Evolutionary conservation across 768 basidiomycete genomes (phyloP), one percentile per base, ranked within the genome.

Genomic region (Cantharellus anzutake): DNA sequence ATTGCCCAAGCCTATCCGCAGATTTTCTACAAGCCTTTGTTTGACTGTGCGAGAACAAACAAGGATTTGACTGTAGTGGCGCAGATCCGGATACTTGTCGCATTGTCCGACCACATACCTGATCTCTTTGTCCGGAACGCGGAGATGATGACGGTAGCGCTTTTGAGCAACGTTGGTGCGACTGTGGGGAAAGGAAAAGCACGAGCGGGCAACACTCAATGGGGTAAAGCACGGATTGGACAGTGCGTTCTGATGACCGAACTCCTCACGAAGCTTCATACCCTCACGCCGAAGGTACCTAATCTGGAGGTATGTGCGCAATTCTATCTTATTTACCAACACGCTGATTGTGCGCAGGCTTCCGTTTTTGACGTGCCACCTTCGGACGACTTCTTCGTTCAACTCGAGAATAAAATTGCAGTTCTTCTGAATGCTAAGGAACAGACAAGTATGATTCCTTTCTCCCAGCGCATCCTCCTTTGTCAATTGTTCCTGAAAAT

Each of bases 141-240:
- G 3, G 85, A 86, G 64, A 87, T 88, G 84, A 71, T 86, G 64
- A 73, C 80, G 2, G 75, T 86, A 2, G 84, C 81, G 5, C 66
- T 86, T 48, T 76, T 83, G 74, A 79, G 76, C 60, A 78, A 79
- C 62, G 68, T 72, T 4, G 62, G 61, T 44, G 59, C 62, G 58
- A 53, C 65, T 40, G 57, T 63, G 50, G 60, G 62, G 34, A 62
- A 56, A n/a, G 60, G 62, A 7, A 64, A 68, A 50, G 42, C 53
- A 38, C 60, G 61, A 56, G 65, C 63, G n/a, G 66, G 60, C 2
- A 60, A 57, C 1, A 62, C 39, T 40, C 42, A 65, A 34, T 79
- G 77, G 77, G 76, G 73, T 2, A 73, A 71, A 58, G 75, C 77
- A 34, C 75, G 80, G 29, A 67, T 80, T 14, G 86, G 86, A 1